A percentile compares a stretch with the other conserved stretches of the same genome.
Evolutionary conservation across 108 stramenopile species (phyloP).

Genomic region (Heterococcus sp.): DNA sequence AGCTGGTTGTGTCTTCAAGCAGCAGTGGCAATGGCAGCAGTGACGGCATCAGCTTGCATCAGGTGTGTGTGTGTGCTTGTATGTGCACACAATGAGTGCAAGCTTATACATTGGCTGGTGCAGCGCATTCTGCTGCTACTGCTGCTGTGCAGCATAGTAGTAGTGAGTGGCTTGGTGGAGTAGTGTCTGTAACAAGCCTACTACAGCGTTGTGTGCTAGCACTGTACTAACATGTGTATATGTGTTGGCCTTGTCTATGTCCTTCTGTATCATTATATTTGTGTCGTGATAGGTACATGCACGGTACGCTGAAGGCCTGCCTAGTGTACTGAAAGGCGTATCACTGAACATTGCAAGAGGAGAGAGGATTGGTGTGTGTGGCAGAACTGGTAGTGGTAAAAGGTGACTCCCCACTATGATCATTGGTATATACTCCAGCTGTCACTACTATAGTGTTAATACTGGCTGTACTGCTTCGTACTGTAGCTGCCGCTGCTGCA

Average conservation of each 20-base stretch:
- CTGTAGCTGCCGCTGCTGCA: no score
- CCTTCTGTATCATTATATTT: background rate
- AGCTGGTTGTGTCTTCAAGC: background rate
- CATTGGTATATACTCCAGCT: constrained; percentile 31
- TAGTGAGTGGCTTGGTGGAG: no score
- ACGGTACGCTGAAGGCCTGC: constrained; percentile 46
- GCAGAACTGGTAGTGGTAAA: constrained; percentile 51
- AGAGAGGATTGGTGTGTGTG: constrained; percentile 49
- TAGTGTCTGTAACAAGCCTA: no score
- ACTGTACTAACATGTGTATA: background rate
- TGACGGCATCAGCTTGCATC: background rate
- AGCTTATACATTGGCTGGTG: background rate
- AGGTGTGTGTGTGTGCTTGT: no score
- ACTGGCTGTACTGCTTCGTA: background rate
- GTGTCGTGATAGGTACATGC: constrained; percentile 2
- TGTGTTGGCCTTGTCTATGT: background rate
- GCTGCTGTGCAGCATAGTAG: no score
- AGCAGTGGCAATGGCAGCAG: background rate
- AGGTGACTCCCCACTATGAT: background rate
- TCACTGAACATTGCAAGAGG: constrained; percentile 32
- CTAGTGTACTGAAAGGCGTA: constrained; percentile 57
- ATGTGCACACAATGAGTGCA: no score
- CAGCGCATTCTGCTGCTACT: no score
- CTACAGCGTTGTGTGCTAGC: no score
- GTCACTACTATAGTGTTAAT: background rate